Percentiles rank a stretch among this genome's conserved stretches.
Evolutionary conservation across 2,329 filamentous ascomycete genomes (phyloP).

Genomic region (Pseudogymnoascus sp.): DNA sequence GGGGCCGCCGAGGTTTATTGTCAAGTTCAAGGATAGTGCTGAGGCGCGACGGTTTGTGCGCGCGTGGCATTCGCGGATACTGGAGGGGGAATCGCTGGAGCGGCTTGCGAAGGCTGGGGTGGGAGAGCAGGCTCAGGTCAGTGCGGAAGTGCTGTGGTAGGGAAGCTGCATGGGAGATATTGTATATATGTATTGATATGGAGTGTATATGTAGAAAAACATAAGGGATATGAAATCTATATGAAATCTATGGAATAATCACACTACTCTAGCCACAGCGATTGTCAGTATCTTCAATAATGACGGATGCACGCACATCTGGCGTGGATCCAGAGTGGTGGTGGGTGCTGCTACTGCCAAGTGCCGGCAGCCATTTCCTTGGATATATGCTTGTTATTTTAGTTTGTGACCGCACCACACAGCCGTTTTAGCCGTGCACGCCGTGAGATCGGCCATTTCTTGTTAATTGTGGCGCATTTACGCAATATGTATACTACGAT

Average conservation of each 20-base stretch:
- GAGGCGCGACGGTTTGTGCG: slow-evolving; percentile 38
- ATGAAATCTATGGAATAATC: not conserved
- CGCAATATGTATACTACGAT: not conserved
- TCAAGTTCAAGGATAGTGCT: slow-evolving; percentile 25
- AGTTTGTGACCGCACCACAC: not conserved
- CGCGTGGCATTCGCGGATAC: slow-evolving; percentile 39
- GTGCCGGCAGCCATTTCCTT: slow-evolving; percentile 2
- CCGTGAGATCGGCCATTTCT: not conserved
- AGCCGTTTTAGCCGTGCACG: not conserved
- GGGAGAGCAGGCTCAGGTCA: slow-evolving; percentile 34
- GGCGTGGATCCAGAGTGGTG: too few relatives aligned
- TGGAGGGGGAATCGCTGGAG: not conserved
- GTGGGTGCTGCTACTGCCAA: not conserved
- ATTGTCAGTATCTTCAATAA: too few relatives aligned
- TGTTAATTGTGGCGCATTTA: not conserved
- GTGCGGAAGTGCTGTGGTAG: slow-evolving; percentile 43
- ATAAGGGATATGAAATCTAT: not conserved
- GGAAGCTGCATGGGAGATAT: not conserved
- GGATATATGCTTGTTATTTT: not conserved
- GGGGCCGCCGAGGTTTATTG: slow-evolving; percentile 21
- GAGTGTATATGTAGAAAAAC: not conserved
- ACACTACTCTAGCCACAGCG: not conserved
- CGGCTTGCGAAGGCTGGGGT: slow-evolving; percentile 17
- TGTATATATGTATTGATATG: slow-evolving; percentile 7
- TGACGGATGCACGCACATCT: too few relatives aligned